Evolutionary conservation across 2,329 filamentous ascomycete species (phyloP), one percentile per base, ranked within the genome.

Genomic region (Trichophyton verrucosum): DNA sequence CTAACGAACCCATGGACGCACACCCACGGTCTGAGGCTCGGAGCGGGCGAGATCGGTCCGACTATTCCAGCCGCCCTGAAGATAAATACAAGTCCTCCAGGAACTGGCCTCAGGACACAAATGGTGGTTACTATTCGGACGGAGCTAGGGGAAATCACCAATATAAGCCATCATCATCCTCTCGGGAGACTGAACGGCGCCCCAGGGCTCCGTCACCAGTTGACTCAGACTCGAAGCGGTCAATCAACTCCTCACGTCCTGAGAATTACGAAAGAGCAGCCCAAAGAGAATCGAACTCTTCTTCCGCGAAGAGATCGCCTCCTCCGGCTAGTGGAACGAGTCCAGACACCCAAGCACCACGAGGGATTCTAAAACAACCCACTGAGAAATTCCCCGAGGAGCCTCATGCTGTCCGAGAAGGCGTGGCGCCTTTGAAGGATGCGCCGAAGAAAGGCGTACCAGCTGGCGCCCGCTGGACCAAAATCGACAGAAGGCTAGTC

Each of bases 371-470:
- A 49, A 94, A 95, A 73, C 82, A 83, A 60, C 91, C 92, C 0
- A 90, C 85, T 15, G 80, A 81, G 27, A 87, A 87, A 68, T 97
- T 96, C 68, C 92, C 92, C 0, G 91, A 96, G 69, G 87, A 96
- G 64, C 83, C 84, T 0, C 86, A 91, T 65, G 87, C 89, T 0
- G 81, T 95, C 40, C 83, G 91, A 20, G 92, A 96, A 72, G 92
- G 91, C 15, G 92, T 96, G 5, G 91, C 91, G 1, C 91, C 91
- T n/a, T 83, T 95, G 70, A 96, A 95, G 75, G 90, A 95, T 70
- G 86, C 89, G 57, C 85, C 87, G 72, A 75, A 73, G 60, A 84
- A 86, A 64, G 86, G 89, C 44, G 88, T 90, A 36, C 88, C 88
- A 0, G 75, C 85, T 0, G 88, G 87, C 61, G 91, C 91, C 38